Conservation (phyloP, 2,329 filamentous ascomycete species). For the Alternaria ventricosa region DNA sequence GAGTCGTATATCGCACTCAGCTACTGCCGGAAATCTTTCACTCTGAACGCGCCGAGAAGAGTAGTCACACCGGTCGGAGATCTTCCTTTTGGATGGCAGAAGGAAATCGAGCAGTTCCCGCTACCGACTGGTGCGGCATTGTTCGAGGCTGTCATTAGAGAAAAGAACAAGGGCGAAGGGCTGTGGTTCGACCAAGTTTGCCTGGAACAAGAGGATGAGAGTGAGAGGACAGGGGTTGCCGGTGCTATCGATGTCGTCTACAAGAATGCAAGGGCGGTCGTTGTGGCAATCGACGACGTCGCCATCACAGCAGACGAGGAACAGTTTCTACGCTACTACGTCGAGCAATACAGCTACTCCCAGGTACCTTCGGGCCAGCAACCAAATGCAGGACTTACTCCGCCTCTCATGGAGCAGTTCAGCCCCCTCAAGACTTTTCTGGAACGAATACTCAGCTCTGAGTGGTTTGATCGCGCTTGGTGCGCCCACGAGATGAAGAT, state of each 20-base stretch:
- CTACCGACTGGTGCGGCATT: constrained; percentile 48
- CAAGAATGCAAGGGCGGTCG: constrained; percentile 49
- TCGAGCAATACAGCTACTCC: constrained; percentile 45
- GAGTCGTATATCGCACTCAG: constrained; percentile 53
- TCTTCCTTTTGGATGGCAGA: constrained; percentile 45
- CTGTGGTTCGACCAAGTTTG: constrained; percentile 57
- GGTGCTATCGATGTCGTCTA: constrained; percentile 54
- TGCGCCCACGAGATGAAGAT: constrained; percentile 54
- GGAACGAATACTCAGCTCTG: constrained; percentile 49
- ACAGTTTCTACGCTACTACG: constrained; percentile 47
- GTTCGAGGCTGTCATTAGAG: constrained; percentile 51
- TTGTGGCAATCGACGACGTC: constrained; percentile 53
- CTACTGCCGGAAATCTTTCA: constrained; percentile 49
- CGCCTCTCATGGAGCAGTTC: constrained; percentile 42
- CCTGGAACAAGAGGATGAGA: constrained; percentile 51
- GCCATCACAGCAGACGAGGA: constrained; percentile 44
- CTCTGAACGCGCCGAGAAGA: constrained; percentile 33
- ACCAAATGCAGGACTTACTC: constrained; percentile 30
- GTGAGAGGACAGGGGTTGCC: constrained; percentile 49
- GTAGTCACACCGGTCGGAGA: constrained; percentile 33
- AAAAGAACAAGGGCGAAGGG: constrained; percentile 48
- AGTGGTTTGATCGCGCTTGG: constrained; percentile 55
- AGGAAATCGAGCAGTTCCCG: constrained; percentile 46
- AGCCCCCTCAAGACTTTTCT: constrained; percentile 34
- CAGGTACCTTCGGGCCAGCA: constrained; percentile 28